A percentile compares a stretch with the other conserved stretches of the same genome.
phyloP scores from a whole-genome alignment of 208 protist genomes.

The Trypanosoma caninum region DNA sequence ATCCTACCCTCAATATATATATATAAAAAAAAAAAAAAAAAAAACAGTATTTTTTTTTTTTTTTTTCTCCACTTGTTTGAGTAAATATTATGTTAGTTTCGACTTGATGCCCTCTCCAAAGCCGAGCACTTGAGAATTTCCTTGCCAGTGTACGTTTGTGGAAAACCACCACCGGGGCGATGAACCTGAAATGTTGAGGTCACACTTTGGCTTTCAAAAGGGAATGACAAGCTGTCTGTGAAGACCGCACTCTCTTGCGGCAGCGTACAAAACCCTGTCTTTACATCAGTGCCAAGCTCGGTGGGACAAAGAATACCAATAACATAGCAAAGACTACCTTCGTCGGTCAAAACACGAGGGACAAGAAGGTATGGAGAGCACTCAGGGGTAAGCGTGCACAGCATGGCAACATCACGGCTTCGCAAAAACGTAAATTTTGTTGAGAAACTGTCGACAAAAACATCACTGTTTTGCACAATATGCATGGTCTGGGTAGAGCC shows the following conservation, averaged over 20 bases:
- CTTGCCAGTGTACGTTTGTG: conserved; percentile 10
- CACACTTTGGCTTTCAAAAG: conserved; percentile 18
- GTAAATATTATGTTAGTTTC: neutral
- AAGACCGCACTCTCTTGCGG: conserved; percentile 19
- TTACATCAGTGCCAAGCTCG: conserved; percentile 14
- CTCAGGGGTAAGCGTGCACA: conserved; percentile 41
- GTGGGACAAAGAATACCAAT: conserved; percentile 19
- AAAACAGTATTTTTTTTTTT: conserved; percentile 4
- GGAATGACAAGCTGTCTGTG: conserved; percentile 26
- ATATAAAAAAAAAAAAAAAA: too few relatives aligned
- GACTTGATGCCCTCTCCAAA: neutral
- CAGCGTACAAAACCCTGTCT: conserved; percentile 23
- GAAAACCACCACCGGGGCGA: conserved; percentile 5
- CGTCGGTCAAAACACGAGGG: conserved; percentile 38
- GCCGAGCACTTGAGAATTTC: neutral
- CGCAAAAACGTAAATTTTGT: conserved; percentile 47
- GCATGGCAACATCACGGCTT: conserved; percentile 33
- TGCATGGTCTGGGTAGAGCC: conserved; percentile 10
- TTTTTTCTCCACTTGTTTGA: neutral
- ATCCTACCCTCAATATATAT: too few relatives aligned
- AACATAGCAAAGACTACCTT: conserved; percentile 16
- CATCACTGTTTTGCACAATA: conserved; percentile 19
- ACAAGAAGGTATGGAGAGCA: conserved; percentile 57
- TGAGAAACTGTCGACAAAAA: conserved; percentile 36
- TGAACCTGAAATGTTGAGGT: conserved; percentile 21